Conservation (phyloP, 2,329 filamentous ascomycete genomes). For the Teratosphaeria gauchensis region DNA sequence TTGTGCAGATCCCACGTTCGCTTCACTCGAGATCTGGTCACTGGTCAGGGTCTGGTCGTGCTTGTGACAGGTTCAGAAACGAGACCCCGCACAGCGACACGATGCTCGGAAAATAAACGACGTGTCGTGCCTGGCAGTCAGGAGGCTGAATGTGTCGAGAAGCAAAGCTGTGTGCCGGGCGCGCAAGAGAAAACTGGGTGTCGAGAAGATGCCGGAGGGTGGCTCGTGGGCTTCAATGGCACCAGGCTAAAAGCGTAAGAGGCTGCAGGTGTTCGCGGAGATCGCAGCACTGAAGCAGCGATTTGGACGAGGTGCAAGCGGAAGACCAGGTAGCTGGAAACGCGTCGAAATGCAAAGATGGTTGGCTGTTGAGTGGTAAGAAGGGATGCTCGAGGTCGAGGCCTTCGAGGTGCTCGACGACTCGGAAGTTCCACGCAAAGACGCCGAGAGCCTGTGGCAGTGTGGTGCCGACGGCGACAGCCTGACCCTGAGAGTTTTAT, state of each 20-base stretch:
- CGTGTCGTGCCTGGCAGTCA: slow-evolving; percentile 1
- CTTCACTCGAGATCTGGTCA: neutral
- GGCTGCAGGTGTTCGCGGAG: slow-evolving; percentile 15
- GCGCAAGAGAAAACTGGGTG: slow-evolving; percentile 7
- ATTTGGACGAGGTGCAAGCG: slow-evolving; percentile 7
- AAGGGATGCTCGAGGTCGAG: slow-evolving; percentile 1
- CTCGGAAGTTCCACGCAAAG: slow-evolving; percentile 6
- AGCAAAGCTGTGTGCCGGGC: slow-evolving; percentile 5
- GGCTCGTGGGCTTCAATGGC: slow-evolving; percentile 14
- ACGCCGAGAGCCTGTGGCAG: slow-evolving; percentile 3
- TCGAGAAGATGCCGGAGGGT: neutral
- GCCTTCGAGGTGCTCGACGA: slow-evolving; percentile 3
- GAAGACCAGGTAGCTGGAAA: slow-evolving; percentile 10
- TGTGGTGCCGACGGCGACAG: neutral
- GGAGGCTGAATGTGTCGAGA: slow-evolving; percentile 6
- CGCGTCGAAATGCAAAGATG: neutral
- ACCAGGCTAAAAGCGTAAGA: slow-evolving; percentile 10
- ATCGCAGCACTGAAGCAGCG: slow-evolving; percentile 7
- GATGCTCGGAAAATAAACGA: slow-evolving; percentile 15
- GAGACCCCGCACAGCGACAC: neutral
- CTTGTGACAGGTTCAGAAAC: neutral
- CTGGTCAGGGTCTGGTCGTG: neutral
- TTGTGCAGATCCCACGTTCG: neutral
- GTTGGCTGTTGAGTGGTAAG: neutral
- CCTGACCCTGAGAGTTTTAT: neutral